Evolutionary conservation across 352 stramenopile species (phyloP).

Genomic region (Globisporangium rhizosaccharum): DNA sequence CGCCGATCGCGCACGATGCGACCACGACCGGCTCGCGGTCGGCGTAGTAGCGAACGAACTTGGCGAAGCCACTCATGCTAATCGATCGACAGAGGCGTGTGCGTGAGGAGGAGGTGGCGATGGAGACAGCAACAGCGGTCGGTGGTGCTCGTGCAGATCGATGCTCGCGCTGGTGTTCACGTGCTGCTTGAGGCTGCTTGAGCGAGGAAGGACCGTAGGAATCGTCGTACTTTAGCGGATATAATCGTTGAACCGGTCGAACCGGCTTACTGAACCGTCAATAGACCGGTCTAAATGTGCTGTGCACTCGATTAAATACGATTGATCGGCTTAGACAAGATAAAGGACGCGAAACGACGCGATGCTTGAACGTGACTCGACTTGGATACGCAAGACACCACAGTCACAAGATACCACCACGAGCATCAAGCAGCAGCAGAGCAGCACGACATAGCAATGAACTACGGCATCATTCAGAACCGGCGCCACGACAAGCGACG

Average conservation of each 20-base stretch:
- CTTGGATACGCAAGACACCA: not conserved
- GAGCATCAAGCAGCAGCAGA: not conserved
- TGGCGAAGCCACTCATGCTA: constrained; percentile 29
- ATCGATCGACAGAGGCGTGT: not conserved
- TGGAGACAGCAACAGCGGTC: not conserved
- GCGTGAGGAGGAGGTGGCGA: not conserved
- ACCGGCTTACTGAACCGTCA: not conserved
- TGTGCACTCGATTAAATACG: not conserved
- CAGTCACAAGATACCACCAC: not conserved
- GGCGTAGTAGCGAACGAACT: constrained; percentile 81
- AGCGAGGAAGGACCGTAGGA: constrained; percentile 3
- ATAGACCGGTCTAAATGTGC: no score
- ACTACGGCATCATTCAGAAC: constrained; percentile 86
- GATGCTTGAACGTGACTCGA: not conserved
- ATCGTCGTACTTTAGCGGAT: not conserved
- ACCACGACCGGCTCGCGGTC: constrained; percentile 86
- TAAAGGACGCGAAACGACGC: constrained; percentile 5
- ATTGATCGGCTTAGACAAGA: not conserved
- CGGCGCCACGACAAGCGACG: constrained; percentile 32
- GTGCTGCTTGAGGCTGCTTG: no score
- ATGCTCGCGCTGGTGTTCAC: not conserved
- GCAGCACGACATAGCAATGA: constrained; percentile 31
- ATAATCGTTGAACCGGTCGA: not conserved
- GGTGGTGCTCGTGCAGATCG: not conserved
- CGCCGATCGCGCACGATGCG: constrained; percentile 70